Evolutionary conservation across 2,329 filamentous ascomycete species (phyloP), one percentile per base, ranked within the genome.

Genomic region (Aspergillus ibericus): DNA sequence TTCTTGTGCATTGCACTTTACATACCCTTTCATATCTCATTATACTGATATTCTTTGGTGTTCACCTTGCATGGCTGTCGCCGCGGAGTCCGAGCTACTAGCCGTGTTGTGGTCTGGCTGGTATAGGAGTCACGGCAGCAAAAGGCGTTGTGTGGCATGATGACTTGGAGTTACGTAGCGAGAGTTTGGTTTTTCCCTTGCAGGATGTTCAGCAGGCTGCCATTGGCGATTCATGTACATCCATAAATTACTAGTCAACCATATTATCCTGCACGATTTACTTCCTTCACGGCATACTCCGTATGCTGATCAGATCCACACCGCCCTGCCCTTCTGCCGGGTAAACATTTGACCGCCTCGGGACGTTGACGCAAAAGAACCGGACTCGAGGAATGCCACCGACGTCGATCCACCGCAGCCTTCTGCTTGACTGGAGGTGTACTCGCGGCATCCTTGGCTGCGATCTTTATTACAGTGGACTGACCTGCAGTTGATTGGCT

Each of bases 101-200:
- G 38, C 27, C 44, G 44, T 7, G 15, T 47, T 16, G 25, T 16
- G 38, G 34, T 34, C 40, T 46, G 55, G 50, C 51, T 57, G 49
- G 18, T 44, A 32, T 54, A 48, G 56, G 46, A 53, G 49, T 53
- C 54, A 40, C 59, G 59, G 63, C 53, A 61, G 50, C 61, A 62
- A 50, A 59, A 53, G 64, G 64, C 63, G 63, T 60, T 63, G 58
- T 56, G 54, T 61, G 59, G 64, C 58, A 59, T 61, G 53, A 53
- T 61, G 53, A 55, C 56, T 57, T 61, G 63, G 61, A 61, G 61
- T 63, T 65, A 35, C 42, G 44, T 63, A 66, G 63, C 63, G 63
- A 59, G 29, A 53, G 12, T 49, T 40, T 50, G 18, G 22, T 53
- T 40, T 52, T 44, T 52, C 53, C 13, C 32, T 36, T 53, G 27